Base-by-base conservation (phyloP, 257 asterid species). In the Gentiana dahurica region DNA sequence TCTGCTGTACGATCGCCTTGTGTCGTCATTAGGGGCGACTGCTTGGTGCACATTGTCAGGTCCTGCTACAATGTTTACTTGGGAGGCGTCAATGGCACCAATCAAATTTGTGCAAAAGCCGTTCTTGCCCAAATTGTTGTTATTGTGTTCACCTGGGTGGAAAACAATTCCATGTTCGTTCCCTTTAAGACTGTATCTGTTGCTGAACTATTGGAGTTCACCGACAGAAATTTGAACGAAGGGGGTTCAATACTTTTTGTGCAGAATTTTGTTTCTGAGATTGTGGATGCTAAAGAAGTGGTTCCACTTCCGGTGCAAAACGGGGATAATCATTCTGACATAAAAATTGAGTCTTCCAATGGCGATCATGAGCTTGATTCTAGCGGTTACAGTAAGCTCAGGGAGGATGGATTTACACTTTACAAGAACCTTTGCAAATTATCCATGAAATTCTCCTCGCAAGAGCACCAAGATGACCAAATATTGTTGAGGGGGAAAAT, bases 51-150 rank as follows among this genome's bases (percentile, higher is more conserved):
- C 69, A 71, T 92, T 38, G 98, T 85, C 7, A 79, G 95, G 79
- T 88, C 97, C 62, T 92, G 98, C 78, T 92, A 87, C 75, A 92
- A 92, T 71, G 79, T 92, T 44, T 92, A 92, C 68, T 77, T 92
- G 10, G 95, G 98, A 24, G 95, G 98, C 55, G 81, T 71, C 67
- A 92, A 71, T 60, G 98, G 98, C 44, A 92, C 98, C 78, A 88
- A 88, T 77, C 98, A 92, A 86, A 88, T 92, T 79, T 92, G 98
- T 72, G 98, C 98, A 2, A 92, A 92, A 81, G 71, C 95, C 34
- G 92, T 88, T 62, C 92, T 92, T 55, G 94, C 97, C 8, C 98
- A 92, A 79, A 92, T 88, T 94, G 85, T 88, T 95, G 59, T 92
- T 68, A 77, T 88, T 70, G 75, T 88, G 58, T 92, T 88, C 86